Conservation (phyloP, 2,329 filamentous ascomycete genomes). For the Scedosporium boydii region DNA sequence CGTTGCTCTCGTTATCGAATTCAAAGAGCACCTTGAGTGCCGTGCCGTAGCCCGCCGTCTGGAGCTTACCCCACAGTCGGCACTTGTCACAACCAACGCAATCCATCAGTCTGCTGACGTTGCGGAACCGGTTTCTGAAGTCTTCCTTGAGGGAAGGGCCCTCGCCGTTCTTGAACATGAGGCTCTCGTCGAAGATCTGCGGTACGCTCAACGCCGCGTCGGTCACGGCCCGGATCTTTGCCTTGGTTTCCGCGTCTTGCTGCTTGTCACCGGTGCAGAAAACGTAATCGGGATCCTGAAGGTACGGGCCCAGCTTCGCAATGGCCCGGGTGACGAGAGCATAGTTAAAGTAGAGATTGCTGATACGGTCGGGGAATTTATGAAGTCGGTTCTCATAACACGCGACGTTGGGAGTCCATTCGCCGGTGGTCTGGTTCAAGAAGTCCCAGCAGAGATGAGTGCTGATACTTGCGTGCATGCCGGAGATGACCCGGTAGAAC, state of each 20-base stretch:
- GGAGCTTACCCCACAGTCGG: constrained; percentile 92
- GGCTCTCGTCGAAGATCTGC: constrained; percentile 84
- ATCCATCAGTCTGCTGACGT: constrained; percentile 95
- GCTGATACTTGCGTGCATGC: constrained; percentile 97
- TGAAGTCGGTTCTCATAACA: constrained; percentile 89
- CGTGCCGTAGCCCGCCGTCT: constrained; percentile 89
- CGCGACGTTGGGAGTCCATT: constrained; percentile 82
- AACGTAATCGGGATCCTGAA: constrained; percentile 61
- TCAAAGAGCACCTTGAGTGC: constrained; percentile 95
- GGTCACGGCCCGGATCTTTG: constrained; percentile 71
- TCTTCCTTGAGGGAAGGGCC: constrained; percentile 83
- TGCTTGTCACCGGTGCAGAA: constrained; percentile 81
- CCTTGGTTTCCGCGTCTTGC: constrained; percentile 71
- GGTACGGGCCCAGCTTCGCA: constrained; percentile 76
- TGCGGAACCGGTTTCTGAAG: constrained; percentile 93
- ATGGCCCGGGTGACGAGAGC: constrained; percentile 87
- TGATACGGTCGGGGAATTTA: constrained; percentile 77
- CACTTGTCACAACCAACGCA: constrained; percentile 99
- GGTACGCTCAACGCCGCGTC: constrained; percentile 58
- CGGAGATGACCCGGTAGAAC: constrained; percentile 89
- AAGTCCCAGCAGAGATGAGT: constrained; percentile 95
- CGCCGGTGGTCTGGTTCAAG: constrained; percentile 85
- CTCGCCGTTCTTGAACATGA: constrained; percentile 83
- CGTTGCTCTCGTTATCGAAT: constrained; percentile 59
- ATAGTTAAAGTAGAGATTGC: constrained; percentile 99